Evolutionary conservation across 2,329 filamentous ascomycete genomes (phyloP).

Genomic region (Penicillium brevicompactum): DNA sequence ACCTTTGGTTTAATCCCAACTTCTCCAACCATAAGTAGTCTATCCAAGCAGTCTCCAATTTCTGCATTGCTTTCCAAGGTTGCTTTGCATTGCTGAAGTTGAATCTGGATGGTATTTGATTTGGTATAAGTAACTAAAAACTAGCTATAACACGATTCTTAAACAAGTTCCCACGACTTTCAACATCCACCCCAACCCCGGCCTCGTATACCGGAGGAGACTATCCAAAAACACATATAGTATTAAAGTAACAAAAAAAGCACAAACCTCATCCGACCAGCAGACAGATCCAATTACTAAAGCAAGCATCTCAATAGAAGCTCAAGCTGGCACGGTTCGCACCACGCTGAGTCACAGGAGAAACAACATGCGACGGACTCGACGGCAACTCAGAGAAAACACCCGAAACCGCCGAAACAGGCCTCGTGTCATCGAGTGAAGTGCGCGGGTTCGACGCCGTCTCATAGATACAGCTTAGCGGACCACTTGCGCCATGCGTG

Average conservation of each 20-base stretch:
- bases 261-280: background rate
- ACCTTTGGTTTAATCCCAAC: background rate
- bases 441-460: conserved; percentile 17
- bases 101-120: background rate
- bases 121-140: background rate
- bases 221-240: conserved; percentile 5
- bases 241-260: background rate
- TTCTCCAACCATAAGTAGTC: background rate
- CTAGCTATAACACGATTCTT: background rate
- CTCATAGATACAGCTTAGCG: conserved; percentile 36
- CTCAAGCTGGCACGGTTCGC: conserved; percentile 33
- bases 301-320: conserved; percentile 15
- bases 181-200: background rate
- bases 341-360: conserved; percentile 32
- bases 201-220: background rate
- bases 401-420: background rate
- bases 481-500: conserved; percentile 30
- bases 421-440: conserved; percentile 28
- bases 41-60: background rate
- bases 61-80: background rate
- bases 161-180: background rate
- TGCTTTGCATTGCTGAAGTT: background rate
- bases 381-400: conserved; percentile 8
- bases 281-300: conserved; percentile 1
- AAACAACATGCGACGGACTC: conserved; percentile 19